Evolutionary conservation across 805 yeast genomes (phyloP).

Genomic region (Nematodospora valgi): DNA sequence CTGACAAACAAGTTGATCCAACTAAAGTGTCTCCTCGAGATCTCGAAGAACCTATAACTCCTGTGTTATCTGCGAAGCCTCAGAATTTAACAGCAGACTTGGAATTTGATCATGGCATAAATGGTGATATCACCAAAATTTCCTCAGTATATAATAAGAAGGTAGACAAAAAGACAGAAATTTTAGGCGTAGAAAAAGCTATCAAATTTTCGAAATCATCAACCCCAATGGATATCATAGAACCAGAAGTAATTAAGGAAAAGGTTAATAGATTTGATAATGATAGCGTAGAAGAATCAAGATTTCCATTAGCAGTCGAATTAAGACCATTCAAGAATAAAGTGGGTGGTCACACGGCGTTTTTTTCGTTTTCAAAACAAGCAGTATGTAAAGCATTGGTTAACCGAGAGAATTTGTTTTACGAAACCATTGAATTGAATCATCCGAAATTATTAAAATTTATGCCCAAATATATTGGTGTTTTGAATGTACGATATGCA

Average conservation of each 20-base stretch:
- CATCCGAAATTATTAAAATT: constrained; percentile 76
- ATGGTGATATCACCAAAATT: constrained; percentile 28
- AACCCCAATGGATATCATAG: constrained; percentile 8
- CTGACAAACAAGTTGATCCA: background rate
- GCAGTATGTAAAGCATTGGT: constrained; percentile 94
- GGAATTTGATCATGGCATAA: constrained; percentile 40
- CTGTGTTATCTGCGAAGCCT: constrained; percentile 11
- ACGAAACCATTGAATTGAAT: constrained; percentile 77
- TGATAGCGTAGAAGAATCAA: constrained; percentile 1
- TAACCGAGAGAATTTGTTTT: constrained; percentile 86
- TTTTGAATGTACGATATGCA: constrained; percentile 81
- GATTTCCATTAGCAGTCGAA: constrained; percentile 77
- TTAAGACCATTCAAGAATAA: constrained; percentile 86
- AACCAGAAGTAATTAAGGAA: background rate
- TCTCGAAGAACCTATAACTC: constrained; percentile 6
- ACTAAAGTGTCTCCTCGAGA: background rate
- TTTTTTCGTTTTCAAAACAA: constrained; percentile 82
- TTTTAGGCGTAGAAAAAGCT: constrained; percentile 6
- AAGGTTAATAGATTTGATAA: no score
- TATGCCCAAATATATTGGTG: constrained; percentile 95
- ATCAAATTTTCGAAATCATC: constrained; percentile 8
- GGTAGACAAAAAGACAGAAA: constrained; percentile 1
- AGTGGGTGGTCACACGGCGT: constrained; percentile 98
- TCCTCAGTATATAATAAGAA: constrained; percentile 9
- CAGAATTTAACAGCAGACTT: constrained; percentile 49